Base-by-base conservation (phyloP, 306 rosid species). In the Prinsepia uniflora region DNA sequence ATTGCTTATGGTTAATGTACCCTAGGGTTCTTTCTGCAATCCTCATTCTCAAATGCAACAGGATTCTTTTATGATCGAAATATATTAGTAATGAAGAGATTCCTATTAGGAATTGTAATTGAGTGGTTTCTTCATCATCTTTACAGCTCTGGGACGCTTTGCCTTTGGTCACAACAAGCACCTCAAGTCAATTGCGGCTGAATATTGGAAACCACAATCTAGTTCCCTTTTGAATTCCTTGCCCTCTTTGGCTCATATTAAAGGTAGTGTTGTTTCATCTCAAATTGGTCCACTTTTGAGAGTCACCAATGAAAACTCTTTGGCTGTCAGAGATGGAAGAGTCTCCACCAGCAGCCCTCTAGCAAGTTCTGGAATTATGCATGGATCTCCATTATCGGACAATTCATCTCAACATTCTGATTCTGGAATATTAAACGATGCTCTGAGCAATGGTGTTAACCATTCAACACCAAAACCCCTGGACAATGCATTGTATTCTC, bases 161-260 rank as follows among this genome's bases (percentile, higher is more conserved):
- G 96, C 99, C 62, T 95, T 95, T 85, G 99, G 96, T 67, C 99
- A 91, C 85, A 89, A 87, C 84, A 86, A 91, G 84, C 86, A 87
- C 82, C 96, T 95, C 55, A 91, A 95, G 87, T 86, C 92, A 54
- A 81, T 87, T 84, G 99, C 99, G 75, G 92, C 96, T 53, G 89
- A 92, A 22, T 91, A 76, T 82, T 91, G 92, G 96, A 95, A 91
- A 81, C 97, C 97, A 39, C 99, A 95, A 71, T 63, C 90, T 69
- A 88, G 82, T 86, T 84, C 97, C 68, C 78, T 87, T 74, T 47
- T 91, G 71, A 86, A 82, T 77, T 86, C 99, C 67, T 84, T 91
- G 50, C 91, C 97, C 60, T 86, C 97, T 52, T 79, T 94, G 83
- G 85, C 87, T 65, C 87, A 86, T 78, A 79, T 91, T 49, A 89